Evolutionary conservation across 768 basidiomycete genomes (phyloP).

Genomic region (Lentinula guzmanii): DNA sequence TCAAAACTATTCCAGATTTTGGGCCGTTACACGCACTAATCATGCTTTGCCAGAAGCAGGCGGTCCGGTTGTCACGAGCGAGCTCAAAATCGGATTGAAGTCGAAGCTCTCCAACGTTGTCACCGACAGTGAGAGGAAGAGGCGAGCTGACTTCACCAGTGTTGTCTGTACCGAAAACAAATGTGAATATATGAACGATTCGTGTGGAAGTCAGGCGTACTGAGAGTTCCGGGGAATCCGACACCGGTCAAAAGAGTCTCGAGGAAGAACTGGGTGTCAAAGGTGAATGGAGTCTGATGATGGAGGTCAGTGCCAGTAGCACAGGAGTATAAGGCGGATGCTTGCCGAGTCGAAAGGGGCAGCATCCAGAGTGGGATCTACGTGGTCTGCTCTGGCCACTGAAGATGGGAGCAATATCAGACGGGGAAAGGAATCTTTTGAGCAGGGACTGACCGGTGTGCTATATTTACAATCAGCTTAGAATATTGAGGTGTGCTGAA

Average conservation of each 20-base stretch:
- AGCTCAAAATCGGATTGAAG: conserved; percentile 22
- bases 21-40: conserved; percentile 15
- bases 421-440: background rate
- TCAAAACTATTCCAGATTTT: background rate
- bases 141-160: conserved; percentile 18
- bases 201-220: background rate
- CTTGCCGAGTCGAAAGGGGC: conserved; percentile 11
- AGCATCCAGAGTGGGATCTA: conserved; percentile 14
- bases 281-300: conserved; percentile 20
- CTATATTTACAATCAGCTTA: background rate
- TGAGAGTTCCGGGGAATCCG: conserved; percentile 18
- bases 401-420: background rate
- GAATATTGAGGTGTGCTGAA: background rate
- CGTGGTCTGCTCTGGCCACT: conserved; percentile 17
- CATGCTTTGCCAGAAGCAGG: conserved; percentile 35
- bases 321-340: conserved; percentile 1
- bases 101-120: conserved; percentile 20
- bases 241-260: conserved; percentile 22
- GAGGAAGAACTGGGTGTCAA: conserved; percentile 23
- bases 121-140: conserved; percentile 7
- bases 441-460: background rate
- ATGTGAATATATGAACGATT: background rate
- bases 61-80: conserved; percentile 26
- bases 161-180: conserved; percentile 4
- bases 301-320: background rate